These are phyloP conservation scores for Metschnikowia sp. DNA, from an alignment of 805 yeast genomes.

Conservation along the genomic window DNA sequence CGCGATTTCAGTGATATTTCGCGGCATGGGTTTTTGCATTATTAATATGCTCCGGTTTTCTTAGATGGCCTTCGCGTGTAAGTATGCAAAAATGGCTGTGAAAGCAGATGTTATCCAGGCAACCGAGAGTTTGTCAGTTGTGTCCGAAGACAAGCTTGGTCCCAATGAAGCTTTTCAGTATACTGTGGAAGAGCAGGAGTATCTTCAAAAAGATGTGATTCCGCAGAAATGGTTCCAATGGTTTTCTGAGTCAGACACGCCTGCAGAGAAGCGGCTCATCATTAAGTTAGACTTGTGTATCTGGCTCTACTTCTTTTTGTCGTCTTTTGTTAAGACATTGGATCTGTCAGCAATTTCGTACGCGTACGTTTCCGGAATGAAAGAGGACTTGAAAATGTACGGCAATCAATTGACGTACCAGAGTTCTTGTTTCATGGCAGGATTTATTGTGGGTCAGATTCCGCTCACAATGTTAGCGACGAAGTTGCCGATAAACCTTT, in stretches of 20 bases:
- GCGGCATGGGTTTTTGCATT: no score
- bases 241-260: constrained; percentile 5
- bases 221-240: constrained; percentile 8
- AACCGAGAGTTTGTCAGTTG: background rate
- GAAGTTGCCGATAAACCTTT: constrained; percentile 20
- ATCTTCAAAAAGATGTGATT: background rate
- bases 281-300: constrained; percentile 4
- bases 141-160: background rate
- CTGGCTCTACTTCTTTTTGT: constrained; percentile 7
- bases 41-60: no score
- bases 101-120: background rate
- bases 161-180: background rate
- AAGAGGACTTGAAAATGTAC: constrained; percentile 4
- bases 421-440: constrained; percentile 17
- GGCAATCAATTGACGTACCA: constrained; percentile 11
- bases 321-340: constrained; percentile 7
- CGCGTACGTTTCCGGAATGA: constrained; percentile 5
- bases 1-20: no score
- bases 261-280: constrained; percentile 1
- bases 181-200: constrained; percentile 2
- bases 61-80: no score
- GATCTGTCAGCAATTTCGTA: constrained; percentile 6
- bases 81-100: no score
- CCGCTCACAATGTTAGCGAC: constrained; percentile 29
- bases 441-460: constrained; percentile 26